phyloP scores from a whole-genome alignment of 306 rosid genomes.

The Glycine latifolia region DNA sequence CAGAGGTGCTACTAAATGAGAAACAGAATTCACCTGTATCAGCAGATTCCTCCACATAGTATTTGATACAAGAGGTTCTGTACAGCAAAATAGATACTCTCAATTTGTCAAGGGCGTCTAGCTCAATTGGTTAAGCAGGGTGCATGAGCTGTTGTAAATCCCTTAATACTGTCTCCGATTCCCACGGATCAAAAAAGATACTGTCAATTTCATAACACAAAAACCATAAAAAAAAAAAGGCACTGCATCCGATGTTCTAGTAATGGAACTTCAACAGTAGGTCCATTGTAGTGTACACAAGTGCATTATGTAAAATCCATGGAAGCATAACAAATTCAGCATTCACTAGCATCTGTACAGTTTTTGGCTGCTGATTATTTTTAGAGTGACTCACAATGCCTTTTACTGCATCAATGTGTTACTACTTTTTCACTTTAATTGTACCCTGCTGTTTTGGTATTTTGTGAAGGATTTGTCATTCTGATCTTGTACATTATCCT shows the following conservation, averaged over 20 bases:
- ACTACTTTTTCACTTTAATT: not conserved
- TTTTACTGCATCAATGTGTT: not conserved
- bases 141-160: too few relatives aligned
- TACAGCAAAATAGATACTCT: constrained; percentile 24
- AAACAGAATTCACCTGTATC: constrained; percentile 68
- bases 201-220: constrained; percentile 16
- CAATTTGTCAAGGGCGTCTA: too few relatives aligned
- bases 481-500: not conserved
- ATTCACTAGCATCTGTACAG: constrained; percentile 23
- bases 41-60: constrained; percentile 96
- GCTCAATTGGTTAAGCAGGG: too few relatives aligned
- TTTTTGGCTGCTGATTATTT: not conserved
- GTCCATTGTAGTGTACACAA: not conserved
- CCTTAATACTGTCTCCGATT: too few relatives aligned
- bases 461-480: not conserved
- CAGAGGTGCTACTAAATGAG: constrained; percentile 21
- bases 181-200: not conserved
- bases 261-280: constrained; percentile 35
- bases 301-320: constrained; percentile 25
- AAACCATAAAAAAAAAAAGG: constrained; percentile 20
- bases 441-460: constrained; percentile 9
- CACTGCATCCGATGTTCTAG: not conserved
- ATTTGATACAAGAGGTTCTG: constrained; percentile 90
- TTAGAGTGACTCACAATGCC: too few relatives aligned
- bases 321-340: not conserved